These are phyloP conservation scores for Paecilomyces dactylethromorphus DNA, from an alignment of 2,329 filamentous ascomycete genomes.

Conservation along the genomic window DNA sequence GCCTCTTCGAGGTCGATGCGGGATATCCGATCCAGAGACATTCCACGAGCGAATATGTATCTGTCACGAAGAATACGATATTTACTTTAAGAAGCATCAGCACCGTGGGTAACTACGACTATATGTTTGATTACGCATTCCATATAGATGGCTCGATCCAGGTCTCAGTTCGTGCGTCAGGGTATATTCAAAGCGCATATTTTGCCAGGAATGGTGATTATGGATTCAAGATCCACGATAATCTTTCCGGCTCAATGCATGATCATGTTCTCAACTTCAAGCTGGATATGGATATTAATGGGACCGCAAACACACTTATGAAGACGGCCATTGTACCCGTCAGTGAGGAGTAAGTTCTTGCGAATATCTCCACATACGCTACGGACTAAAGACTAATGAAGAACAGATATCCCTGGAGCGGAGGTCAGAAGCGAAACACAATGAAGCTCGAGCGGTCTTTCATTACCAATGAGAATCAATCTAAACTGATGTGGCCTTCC, in stretches of 20 bases:
- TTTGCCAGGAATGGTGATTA: slow-evolving; percentile 24
- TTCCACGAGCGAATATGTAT: slow-evolving; percentile 34
- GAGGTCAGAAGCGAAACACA: slow-evolving; percentile 21
- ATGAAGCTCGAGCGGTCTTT: slow-evolving; percentile 27
- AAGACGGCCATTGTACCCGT: slow-evolving; percentile 12
- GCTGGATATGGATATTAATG: slow-evolving; percentile 29
- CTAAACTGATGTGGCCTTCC: slow-evolving; percentile 25
- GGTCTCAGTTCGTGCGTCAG: slow-evolving; percentile 39
- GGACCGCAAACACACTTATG: slow-evolving; percentile 22
- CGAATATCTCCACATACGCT: neutral
- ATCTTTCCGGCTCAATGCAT: slow-evolving; percentile 27
- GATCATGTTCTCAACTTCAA: slow-evolving; percentile 33
- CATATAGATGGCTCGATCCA: slow-evolving; percentile 33
- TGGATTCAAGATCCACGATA: slow-evolving; percentile 28
- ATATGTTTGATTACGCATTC: slow-evolving; percentile 40
- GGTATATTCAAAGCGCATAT: slow-evolving; percentile 28
- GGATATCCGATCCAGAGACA: slow-evolving; percentile 48
- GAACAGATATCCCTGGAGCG: slow-evolving; percentile 5
- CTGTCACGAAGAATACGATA: slow-evolving; percentile 39
- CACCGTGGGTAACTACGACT: slow-evolving; percentile 40
- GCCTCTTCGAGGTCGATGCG: slow-evolving; percentile 49
- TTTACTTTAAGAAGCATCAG: slow-evolving; percentile 35
- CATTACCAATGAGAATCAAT: slow-evolving; percentile 15
- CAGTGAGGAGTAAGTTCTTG: neutral
- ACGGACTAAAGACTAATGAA: neutral